A percentile compares a stretch with the other conserved stretches of the same genome.
Evolutionary conservation across 2,329 filamentous ascomycete genomes (phyloP).

Genomic region (Ambrosiella beaveri): DNA sequence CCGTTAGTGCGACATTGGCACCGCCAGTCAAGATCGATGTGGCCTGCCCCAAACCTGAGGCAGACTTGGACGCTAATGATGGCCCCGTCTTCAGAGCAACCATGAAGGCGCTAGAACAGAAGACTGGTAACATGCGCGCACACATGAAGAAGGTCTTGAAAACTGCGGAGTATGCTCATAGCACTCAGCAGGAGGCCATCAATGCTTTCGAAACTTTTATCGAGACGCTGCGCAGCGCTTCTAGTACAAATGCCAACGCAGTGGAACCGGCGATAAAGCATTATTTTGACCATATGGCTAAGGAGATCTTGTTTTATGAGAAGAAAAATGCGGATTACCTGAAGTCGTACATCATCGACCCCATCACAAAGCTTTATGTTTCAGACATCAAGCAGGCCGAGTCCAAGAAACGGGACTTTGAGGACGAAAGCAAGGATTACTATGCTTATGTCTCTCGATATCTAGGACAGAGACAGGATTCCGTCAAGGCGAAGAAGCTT

Average conservation of each 20-base stretch:
- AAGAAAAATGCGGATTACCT: constrained; percentile 67
- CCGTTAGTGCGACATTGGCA: constrained; percentile 7
- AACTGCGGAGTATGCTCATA: constrained; percentile 74
- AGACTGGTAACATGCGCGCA: constrained; percentile 81
- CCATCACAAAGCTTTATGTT: constrained; percentile 77
- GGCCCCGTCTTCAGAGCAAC: constrained; percentile 91
- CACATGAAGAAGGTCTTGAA: constrained; percentile 95
- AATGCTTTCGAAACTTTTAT: constrained; percentile 70
- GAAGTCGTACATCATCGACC: constrained; percentile 88
- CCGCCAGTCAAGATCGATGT: constrained; percentile 63
- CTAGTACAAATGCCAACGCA: constrained; percentile 80
- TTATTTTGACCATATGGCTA: constrained; percentile 93
- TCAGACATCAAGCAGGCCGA: constrained; percentile 97
- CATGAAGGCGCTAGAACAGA: constrained; percentile 90
- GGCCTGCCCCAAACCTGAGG: constrained; percentile 65
- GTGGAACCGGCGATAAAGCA: constrained; percentile 95
- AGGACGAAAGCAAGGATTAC: constrained; percentile 97
- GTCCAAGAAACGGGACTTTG: constrained; percentile 90
- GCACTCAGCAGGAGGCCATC: constrained; percentile 68
- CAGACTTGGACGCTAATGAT: constrained; percentile 79
- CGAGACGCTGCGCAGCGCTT: constrained; percentile 71
- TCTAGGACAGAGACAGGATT: constrained; percentile 89
- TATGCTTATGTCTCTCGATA: constrained; percentile 91
- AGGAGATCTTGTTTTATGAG: constrained; percentile 78
- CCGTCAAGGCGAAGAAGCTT: constrained; percentile 91